Evolutionary conservation across 208 protist species (phyloP).

Genomic region (Herpetomonas tarakana): DNA sequence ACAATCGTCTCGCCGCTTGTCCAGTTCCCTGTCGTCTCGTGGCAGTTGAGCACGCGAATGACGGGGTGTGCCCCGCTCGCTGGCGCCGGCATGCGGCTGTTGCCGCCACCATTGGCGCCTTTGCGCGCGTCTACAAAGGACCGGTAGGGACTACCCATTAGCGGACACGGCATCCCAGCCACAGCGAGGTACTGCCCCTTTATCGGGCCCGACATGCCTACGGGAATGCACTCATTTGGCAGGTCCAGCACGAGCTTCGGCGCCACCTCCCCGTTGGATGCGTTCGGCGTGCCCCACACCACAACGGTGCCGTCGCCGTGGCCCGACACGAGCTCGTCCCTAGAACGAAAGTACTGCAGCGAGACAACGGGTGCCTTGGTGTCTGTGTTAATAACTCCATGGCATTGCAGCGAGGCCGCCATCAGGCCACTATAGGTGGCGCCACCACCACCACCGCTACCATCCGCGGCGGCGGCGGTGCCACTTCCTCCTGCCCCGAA

Average conservation of each 20-base stretch:
- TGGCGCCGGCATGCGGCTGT: background rate
- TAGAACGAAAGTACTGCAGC: conserved; percentile 59
- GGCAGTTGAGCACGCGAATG: conserved; percentile 52
- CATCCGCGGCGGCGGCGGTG: too few relatives aligned
- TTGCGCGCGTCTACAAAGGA: conserved; percentile 14
- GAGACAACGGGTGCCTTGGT: conserved; percentile 38
- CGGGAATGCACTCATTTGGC: conserved; percentile 47
- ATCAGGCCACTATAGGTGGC: background rate
- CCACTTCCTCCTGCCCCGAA: background rate
- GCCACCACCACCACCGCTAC: too few relatives aligned
- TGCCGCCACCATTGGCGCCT: conserved; percentile 7
- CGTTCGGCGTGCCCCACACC: conserved; percentile 59
- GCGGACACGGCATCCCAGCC: conserved; percentile 43
- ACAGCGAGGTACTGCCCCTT: conserved; percentile 63
- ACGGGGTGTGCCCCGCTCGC: conserved; percentile 19
- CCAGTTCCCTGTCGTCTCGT: conserved; percentile 58
- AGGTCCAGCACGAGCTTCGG: conserved; percentile 23
- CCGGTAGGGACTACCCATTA: conserved; percentile 15
- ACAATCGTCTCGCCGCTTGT: conserved; percentile 45
- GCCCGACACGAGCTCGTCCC: conserved; percentile 72
- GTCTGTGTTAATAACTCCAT: background rate
- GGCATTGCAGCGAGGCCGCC: conserved; percentile 4
- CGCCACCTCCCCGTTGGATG: conserved; percentile 17
- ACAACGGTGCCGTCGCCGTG: conserved; percentile 61
- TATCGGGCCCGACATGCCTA: conserved; percentile 46